Conservation (phyloP, 2,329 filamentous ascomycete genomes). For the Claviceps digitariae region DNA sequence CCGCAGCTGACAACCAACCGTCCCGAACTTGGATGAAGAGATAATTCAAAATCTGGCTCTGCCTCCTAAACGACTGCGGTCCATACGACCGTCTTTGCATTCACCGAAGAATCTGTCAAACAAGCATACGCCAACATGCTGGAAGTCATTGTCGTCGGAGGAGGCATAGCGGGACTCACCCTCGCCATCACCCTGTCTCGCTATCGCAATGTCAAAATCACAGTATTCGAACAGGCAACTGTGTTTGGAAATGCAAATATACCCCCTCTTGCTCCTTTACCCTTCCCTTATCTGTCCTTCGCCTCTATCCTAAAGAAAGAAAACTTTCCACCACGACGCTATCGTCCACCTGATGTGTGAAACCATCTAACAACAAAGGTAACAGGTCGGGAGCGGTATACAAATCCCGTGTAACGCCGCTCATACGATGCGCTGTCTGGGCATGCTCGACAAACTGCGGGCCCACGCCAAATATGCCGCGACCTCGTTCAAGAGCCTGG, state of each 20-base stretch:
- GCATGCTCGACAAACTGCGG: constrained; percentile 7
- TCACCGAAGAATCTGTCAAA: background rate
- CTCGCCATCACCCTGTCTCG: constrained; percentile 5
- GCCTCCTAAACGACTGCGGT: background rate
- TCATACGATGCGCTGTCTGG: constrained; percentile 8
- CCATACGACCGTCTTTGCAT: background rate
- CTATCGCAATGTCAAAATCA: constrained; percentile 4
- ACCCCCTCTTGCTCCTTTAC: background rate
- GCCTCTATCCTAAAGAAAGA: no score
- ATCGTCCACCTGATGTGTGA: background rate
- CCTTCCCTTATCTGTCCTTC: background rate
- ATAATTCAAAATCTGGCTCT: no score
- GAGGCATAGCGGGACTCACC: constrained; percentile 9
- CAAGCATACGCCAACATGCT: background rate
- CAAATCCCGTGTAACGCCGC: constrained; percentile 10
- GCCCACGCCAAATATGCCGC: background rate
- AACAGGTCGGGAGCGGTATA: constrained; percentile 9
- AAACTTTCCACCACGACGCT: no score
- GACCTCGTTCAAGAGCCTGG: background rate
- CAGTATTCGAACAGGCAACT: constrained; percentile 5
- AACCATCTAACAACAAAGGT: background rate
- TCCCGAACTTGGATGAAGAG: no score
- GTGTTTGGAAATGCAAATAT: constrained; percentile 1
- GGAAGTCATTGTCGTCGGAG: constrained; percentile 8
- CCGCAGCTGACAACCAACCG: no score